These are phyloP conservation scores for Colletotrichum paranaense DNA, from an alignment of 2,329 filamentous ascomycete genomes.

Conservation along the genomic window DNA sequence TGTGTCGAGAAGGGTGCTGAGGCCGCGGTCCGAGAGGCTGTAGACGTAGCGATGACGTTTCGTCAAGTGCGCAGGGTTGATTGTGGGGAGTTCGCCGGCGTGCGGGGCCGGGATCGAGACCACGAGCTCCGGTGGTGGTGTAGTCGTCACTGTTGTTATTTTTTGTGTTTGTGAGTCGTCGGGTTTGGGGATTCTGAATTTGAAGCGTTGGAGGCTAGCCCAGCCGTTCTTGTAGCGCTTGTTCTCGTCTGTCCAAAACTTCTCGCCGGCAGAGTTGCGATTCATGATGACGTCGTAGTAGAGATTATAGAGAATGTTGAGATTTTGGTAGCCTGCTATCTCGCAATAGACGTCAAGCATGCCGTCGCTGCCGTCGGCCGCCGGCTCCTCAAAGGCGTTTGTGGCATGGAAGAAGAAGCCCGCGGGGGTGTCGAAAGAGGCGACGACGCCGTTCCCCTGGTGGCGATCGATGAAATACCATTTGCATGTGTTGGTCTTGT, in stretches of 20 bases:
- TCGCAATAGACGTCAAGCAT: constrained; percentile 71
- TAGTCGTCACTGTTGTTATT: constrained; percentile 31
- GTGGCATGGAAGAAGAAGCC: constrained; percentile 85
- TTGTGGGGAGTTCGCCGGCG: constrained; percentile 72
- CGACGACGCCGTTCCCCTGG: constrained; percentile 72
- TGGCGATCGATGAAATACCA: constrained; percentile 83
- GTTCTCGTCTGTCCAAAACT: constrained; percentile 54
- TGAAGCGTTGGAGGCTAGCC: constrained; percentile 56
- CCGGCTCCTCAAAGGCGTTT: constrained; percentile 77
- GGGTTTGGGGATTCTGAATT: constrained; percentile 49
- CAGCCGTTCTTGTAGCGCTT: constrained; percentile 49
- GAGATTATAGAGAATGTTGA: constrained; percentile 73
- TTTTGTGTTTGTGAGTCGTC: background rate
- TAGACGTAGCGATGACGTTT: constrained; percentile 71
- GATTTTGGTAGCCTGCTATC: constrained; percentile 70
- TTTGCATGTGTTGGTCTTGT: constrained; percentile 63
- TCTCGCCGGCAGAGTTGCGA: constrained; percentile 56
- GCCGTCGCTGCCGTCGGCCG: constrained; percentile 42
- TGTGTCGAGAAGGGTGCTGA: constrained; percentile 70
- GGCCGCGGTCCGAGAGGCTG: constrained; percentile 64
- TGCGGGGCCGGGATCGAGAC: constrained; percentile 61
- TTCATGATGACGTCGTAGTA: constrained; percentile 77
- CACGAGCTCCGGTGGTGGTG: constrained; percentile 20
- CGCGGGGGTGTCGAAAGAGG: constrained; percentile 73
- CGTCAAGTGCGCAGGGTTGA: constrained; percentile 68